Conservation (phyloP, 176 grass and related monocot species). For the Eleusine indica region DNA sequence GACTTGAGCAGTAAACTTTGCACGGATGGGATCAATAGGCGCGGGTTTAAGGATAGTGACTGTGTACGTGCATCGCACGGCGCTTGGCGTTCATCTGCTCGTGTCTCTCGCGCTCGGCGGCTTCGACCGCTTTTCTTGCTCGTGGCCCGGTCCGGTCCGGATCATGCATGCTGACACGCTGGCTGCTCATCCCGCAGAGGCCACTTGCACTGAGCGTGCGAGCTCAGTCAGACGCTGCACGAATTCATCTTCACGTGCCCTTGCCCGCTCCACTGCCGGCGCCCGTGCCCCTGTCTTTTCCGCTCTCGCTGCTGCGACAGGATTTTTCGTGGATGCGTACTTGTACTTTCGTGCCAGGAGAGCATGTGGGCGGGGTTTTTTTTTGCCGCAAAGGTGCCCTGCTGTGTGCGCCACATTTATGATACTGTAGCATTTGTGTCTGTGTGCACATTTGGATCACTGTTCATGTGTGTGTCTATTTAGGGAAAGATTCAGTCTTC, state of each 20-base stretch:
- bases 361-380: not conserved
- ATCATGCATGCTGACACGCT: too few relatives aligned
- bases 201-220: constrained; percentile 12
- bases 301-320: not conserved
- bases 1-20: too few relatives aligned
- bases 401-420: not conserved
- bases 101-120: not conserved
- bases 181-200: not conserved
- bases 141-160: too few relatives aligned
- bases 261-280: constrained; percentile 16
- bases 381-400: constrained; percentile 4
- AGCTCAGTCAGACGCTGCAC: constrained; percentile 20
- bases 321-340: constrained; percentile 12
- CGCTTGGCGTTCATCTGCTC: not conserved
- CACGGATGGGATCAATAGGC: too few relatives aligned
- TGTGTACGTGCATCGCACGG: not conserved
- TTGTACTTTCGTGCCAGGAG: not conserved
- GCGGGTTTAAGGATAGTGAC: constrained; percentile 42
- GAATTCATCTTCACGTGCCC: constrained; percentile 54
- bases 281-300: not conserved
- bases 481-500: not conserved
- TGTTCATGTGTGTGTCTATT: not conserved
- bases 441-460: not conserved
- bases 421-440: not conserved
- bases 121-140: not conserved